Conservation (phyloP, 1,284 basidiomycete genomes). For the Athelia sp. region DNA sequence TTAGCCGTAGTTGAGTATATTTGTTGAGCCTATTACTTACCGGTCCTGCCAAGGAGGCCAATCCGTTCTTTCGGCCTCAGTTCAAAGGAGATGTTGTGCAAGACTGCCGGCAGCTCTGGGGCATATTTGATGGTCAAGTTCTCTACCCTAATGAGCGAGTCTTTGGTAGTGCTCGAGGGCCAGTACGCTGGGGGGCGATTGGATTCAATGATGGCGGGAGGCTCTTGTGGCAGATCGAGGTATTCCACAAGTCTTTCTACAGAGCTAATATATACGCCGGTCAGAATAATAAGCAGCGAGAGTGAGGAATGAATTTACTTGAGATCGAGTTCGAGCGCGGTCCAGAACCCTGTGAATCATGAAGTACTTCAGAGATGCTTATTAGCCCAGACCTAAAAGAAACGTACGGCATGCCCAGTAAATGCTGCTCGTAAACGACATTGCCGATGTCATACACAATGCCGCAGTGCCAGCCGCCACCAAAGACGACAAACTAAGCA, state of each 20-base stretch:
- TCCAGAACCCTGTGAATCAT: too few relatives aligned
- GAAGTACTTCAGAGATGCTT: slow-evolving; percentile 9
- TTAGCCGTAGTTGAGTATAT: too few relatives aligned
- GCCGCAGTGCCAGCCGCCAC: slow-evolving; percentile 9
- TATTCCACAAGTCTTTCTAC: slow-evolving; percentile 91
- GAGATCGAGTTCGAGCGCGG: slow-evolving; percentile 58
- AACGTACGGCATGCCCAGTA: slow-evolving; percentile 20
- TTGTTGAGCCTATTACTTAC: too few relatives aligned
- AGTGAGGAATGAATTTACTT: slow-evolving; percentile 43
- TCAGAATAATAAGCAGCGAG: background rate
- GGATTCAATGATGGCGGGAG: slow-evolving; percentile 65
- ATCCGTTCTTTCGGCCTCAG: slow-evolving; percentile 63
- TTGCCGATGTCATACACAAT: slow-evolving; percentile 13
- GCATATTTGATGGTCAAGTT: slow-evolving; percentile 80
- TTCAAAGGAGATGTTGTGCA: slow-evolving; percentile 70
- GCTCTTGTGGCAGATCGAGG: slow-evolving; percentile 82
- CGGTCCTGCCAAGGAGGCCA: slow-evolving; percentile 69
- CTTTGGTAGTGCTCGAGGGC: slow-evolving; percentile 67
- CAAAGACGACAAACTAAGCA: slow-evolving; percentile 8
- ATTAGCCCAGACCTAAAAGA: background rate
- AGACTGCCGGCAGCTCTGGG: slow-evolving; percentile 78
- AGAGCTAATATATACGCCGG: slow-evolving; percentile 36
- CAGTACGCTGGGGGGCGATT: slow-evolving; percentile 78
- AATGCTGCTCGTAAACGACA: slow-evolving; percentile 8
- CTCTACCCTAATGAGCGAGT: slow-evolving; percentile 55